Base-by-base conservation (phyloP, 2,329 filamentous ascomycete genomes). In the Trichoderma simmonsii region DNA sequence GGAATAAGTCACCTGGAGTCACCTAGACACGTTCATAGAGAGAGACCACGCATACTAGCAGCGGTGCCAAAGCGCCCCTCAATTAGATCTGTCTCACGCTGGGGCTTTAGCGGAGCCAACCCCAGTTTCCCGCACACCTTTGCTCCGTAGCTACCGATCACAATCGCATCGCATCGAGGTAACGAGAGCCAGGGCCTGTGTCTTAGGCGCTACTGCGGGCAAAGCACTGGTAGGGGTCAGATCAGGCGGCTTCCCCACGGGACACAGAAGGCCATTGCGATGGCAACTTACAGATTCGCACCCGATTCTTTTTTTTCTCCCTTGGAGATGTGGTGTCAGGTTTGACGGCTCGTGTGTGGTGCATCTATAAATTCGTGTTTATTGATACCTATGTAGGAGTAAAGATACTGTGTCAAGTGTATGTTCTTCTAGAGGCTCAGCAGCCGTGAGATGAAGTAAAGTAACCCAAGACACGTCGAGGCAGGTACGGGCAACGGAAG, bases 401-500 rank as follows among this genome's bases (percentile, higher is more conserved):
- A 43, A 32, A 6, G 36, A 15, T 60, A n/a, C 18, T 8, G 34
- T 36, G 34, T 36, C 5, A 36, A 36, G 34, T 36, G 2, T 15
- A 2, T 11, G n/a, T 11, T 21, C 24, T 15, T 60, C 7, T 60
- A 21, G 18, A 32, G n/a, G 57, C 11, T 32, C 15, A n/a, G 56
- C 56, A 32, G 39, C 18, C 4, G 34, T 32, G 36, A 39, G 36
- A 39, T 21, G 12, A 24, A 6, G 4, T 34, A 8, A 57, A 57
- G 30, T n/a, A 6, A 9, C 36, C 24, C 9, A 32, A 32, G 18
- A 14, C 34, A 18, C 26, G 12, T 7, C 14, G 32, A 11, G 67
- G 32, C 67, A 70, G 59, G 30, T 57, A 62, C 67, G 67, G 67
- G 11, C 18, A 30, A 6, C 59, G 59, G 67, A 70, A 70, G 30